Conservation (phyloP, 2,329 filamentous ascomycete genomes). For the Xylariaceae sp. region DNA sequence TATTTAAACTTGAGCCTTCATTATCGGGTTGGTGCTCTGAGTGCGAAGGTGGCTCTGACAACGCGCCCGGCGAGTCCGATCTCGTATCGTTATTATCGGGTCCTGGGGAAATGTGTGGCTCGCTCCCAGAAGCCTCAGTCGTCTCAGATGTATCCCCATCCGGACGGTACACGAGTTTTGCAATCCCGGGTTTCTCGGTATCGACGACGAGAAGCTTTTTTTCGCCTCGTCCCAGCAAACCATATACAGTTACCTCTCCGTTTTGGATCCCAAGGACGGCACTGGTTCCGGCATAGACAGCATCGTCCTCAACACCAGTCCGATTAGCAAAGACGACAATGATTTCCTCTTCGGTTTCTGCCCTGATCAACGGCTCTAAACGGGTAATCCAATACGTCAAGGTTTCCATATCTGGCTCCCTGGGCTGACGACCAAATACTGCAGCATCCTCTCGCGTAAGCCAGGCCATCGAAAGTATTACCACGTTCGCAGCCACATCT, state of each 20-base stretch:
- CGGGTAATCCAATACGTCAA: constrained; percentile 71
- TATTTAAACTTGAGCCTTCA: not conserved
- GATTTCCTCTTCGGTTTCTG: constrained; percentile 52
- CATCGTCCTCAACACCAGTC: constrained; percentile 61
- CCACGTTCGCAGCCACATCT: constrained; percentile 52
- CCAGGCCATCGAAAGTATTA: constrained; percentile 77
- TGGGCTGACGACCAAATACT: constrained; percentile 43
- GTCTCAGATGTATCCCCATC: constrained; percentile 12
- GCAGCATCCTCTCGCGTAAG: constrained; percentile 54
- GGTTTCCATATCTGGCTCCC: constrained; percentile 67
- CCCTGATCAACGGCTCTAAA: constrained; percentile 60
- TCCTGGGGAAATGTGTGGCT: not conserved
- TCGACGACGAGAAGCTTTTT: constrained; percentile 67
- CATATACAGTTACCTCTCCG: constrained; percentile 65
- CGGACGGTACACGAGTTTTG: constrained; percentile 41
- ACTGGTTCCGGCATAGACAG: constrained; percentile 69
- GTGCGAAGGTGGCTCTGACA: not conserved
- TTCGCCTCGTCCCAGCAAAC: constrained; percentile 65
- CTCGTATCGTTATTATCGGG: not conserved
- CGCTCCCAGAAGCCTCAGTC: not conserved
- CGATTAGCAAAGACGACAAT: constrained; percentile 70
- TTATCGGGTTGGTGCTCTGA: not conserved
- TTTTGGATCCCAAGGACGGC: constrained; percentile 62
- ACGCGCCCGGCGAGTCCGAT: not conserved
- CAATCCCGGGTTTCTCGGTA: constrained; percentile 44